phyloP scores from a whole-genome alignment of 2,329 filamentous ascomycete species.

The Sporothrix pseudoabietina region DNA sequence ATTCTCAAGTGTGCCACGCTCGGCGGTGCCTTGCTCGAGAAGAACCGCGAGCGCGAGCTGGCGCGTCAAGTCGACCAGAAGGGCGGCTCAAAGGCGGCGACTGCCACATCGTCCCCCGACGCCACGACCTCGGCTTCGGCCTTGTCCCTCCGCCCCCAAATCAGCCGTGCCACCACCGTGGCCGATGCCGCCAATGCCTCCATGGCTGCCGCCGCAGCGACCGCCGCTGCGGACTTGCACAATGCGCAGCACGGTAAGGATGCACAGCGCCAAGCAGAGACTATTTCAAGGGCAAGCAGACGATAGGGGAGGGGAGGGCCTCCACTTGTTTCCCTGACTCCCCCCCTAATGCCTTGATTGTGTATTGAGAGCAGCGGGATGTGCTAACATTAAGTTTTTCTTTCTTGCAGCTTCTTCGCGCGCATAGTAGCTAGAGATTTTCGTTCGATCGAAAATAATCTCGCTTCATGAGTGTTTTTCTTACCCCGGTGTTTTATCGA shows the following conservation, averaged over 20 bases:
- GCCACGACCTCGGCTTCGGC: background rate
- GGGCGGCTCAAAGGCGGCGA: constrained; percentile 34
- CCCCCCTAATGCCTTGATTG: background rate
- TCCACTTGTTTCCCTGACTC: constrained; percentile 19
- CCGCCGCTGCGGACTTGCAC: background rate
- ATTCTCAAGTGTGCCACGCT: constrained; percentile 96
- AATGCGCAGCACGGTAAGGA: constrained; percentile 49
- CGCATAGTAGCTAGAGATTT: constrained; percentile 29
- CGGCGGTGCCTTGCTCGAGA: constrained; percentile 78
- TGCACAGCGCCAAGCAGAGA: constrained; percentile 56
- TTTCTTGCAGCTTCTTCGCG: constrained; percentile 31
- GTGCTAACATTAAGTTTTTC: background rate
- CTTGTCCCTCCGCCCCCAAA: constrained; percentile 20
- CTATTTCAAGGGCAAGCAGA: constrained; percentile 50
- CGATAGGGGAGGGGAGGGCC: constrained; percentile 3
- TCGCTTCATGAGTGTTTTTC: background rate
- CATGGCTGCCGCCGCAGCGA: constrained; percentile 12
- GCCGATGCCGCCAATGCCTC: constrained; percentile 28
- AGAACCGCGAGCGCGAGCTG: constrained; percentile 65
- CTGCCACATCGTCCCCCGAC: background rate
- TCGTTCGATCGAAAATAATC: background rate
- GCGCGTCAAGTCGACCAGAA: constrained; percentile 43
- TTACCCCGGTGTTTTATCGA: background rate
- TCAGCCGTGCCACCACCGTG: constrained; percentile 28
- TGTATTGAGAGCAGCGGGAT: background rate